Evolutionary conservation across 768 basidiomycete genomes (phyloP), one percentile per base, ranked within the genome.

Genomic region (Plicaturopsis crispa): DNA sequence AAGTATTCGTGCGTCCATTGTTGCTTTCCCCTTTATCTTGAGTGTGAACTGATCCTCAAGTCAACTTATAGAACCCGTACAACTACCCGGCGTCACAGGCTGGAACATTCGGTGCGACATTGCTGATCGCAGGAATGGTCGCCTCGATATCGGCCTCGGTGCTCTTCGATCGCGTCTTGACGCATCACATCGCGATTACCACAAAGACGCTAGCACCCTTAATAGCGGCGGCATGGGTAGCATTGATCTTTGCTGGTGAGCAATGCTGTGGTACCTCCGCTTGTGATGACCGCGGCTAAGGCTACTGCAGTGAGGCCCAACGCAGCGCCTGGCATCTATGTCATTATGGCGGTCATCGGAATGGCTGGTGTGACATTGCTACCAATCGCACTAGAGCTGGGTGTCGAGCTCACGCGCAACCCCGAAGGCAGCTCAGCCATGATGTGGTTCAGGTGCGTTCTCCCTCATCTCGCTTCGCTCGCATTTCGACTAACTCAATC

Each of bases 131-230:
- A 1, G 88, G 89, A 16, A 73, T 91, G 41, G 56, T 84, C 2
- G 71, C 77, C 7, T 80, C 88, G 0, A 61, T 79, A 20, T 48
- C 79, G 35, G 73, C 80, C 0, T 76, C 87, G 1, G 89, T 87
- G 0, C 56, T 89, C 4, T 81, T 88, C 50, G 88, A 90, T 50
- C 77, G 87, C 14, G 75, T 88, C 14, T 75, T 91, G 43, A 89
- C 84, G 7, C 72, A 80, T 46, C 75, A 75, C 42, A 66, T 88
- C 26, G 83, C 76, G 0, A 45, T 74, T 8, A 73, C 78, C 3
- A 48, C 69, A 38, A 84, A 81, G 39, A 41, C 75, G 0, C 50
- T 85, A 7, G 68, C 78, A 12, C 86, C 86, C 2, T 51, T 80
- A 31, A 62, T 84, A 4, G 79, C 69, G 11, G 65, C 49, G 1